Evolutionary conservation across 768 basidiomycete species (phyloP), one percentile per base, ranked within the genome.

Genomic region (Flagelloscypha sp.): DNA sequence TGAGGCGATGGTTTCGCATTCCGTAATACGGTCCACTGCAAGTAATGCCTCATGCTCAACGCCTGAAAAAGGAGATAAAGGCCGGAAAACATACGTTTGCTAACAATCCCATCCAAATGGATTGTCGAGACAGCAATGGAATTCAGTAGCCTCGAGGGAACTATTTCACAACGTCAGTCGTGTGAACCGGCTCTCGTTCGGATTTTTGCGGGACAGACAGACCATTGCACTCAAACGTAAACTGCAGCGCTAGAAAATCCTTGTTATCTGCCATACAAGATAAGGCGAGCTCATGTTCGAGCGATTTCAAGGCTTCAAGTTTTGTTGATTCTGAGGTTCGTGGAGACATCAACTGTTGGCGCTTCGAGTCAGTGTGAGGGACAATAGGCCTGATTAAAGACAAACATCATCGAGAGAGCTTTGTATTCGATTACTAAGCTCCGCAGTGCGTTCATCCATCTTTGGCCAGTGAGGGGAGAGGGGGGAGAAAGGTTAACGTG

Each of bases 201-300:
- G 7, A 19, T 30, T 12, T 25, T 24, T 13, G 35, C 20, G 11
- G 27, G 10, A 35, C 40, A 22, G 8, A 50, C 82, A 41, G 46
- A 87, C 87, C 64, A 49, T 90, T 90, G 55, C 80, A 85, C 53
- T 89, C 82, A 45, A 90, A 88, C 1, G 75, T 75, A 45, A 83
- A 74, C 51, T 90, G 87, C 27, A 87, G 58, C 7, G 72, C 65
- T 13, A 79, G 51, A 55, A 87, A 84, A 30, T 59, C 55, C 24
- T 66, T 62, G 43, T 76, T 62, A 7, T 67, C 66, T 19, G 64
- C 65, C 12, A 62, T 56, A 12, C 68, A 65, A n/a, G 68, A 67
- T 36, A 55, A 36, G 3, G 74, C 79, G 20, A 78, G 57, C 20
- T 70, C 66, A 45, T 59, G 64, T 48, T 79, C 81, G 27, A 86